Percentiles rank a stretch among this genome's conserved stretches.
These are phyloP conservation scores for Arthrobotrys musiformis DNA, from an alignment of 2,329 filamentous ascomycete genomes.

Conservation along the genomic window DNA sequence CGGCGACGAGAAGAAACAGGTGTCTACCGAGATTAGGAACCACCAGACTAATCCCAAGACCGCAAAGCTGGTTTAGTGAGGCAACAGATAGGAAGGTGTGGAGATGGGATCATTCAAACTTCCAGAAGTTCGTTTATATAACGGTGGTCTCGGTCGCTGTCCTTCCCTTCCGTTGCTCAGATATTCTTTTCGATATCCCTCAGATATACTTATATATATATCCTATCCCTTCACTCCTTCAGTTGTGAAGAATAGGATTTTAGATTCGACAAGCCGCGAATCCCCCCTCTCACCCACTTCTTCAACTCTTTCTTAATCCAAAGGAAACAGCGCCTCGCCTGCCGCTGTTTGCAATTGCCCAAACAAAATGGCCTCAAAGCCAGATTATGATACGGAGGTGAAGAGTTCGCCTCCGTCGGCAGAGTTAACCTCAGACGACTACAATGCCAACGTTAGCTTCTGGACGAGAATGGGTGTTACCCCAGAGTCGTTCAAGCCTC, in stretches of 20 bases:
- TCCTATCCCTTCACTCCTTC: not conserved
- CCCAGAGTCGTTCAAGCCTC: slow-evolving; percentile 62
- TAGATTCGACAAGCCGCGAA: slow-evolving; percentile 5
- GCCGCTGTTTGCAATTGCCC: slow-evolving; percentile 1
- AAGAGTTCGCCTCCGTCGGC: slow-evolving; percentile 17
- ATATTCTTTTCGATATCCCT: slow-evolving; percentile 27
- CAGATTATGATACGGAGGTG: slow-evolving; percentile 26
- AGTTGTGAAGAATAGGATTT: slow-evolving; percentile 22
- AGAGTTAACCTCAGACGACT: slow-evolving; percentile 4
- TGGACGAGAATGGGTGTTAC: slow-evolving; percentile 63
- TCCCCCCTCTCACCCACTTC: not conserved
- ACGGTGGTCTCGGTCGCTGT: slow-evolving; percentile 7
- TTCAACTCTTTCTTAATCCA: not conserved
- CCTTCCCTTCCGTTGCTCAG: not conserved
- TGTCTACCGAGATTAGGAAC: slow-evolving; percentile 40
- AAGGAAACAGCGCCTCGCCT: slow-evolving; percentile 25
- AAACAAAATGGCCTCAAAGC: slow-evolving; percentile 30
- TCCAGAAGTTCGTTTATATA: slow-evolving; percentile 46
- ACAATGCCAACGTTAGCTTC: slow-evolving; percentile 60
- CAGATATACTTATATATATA: not conserved
- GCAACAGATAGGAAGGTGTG: slow-evolving; percentile 36
- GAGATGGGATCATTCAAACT: slow-evolving; percentile 24
- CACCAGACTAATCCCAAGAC: slow-evolving; percentile 14
- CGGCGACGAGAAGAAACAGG: slow-evolving; percentile 30
- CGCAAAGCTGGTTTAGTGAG: slow-evolving; percentile 10